Evolutionary conservation across 2,329 filamentous ascomycete genomes (phyloP), one percentile per base, ranked within the genome.

Genomic region (Colletotrichum liriopes): DNA sequence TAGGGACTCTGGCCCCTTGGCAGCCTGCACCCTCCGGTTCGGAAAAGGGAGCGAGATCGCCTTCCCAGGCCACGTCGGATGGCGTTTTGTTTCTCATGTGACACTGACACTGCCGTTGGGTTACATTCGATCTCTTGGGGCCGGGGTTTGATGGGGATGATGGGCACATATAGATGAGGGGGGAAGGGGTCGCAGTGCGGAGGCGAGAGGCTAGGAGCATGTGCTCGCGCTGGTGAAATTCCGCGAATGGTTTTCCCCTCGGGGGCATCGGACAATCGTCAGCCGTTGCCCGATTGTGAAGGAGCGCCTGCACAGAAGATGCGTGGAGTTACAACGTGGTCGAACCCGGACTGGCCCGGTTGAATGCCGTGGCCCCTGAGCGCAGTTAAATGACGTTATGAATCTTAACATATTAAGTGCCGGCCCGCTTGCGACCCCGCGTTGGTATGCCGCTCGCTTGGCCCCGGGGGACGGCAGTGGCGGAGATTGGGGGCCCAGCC

Each of bases 51-150:
- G 32, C 47, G 41, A 52, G 56, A 72, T 64, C 52, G 52, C 35
- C 65, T 35, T 23, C 29, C 18, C 45, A 41, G 67, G 47, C 18
- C 14, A 37, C 18, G 49, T 45, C 26, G 29, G 29, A 32, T 5
- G 29, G 29, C 29, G 29, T 32, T 32, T 32, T 43, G n/a, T 52
- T 23, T 67, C 64, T 41, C 65, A 45, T 54, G 68, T 71, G 64
- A 56, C 56, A 47, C 43, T 43, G 49, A 26, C 59, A 16, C 29
- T 49, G 59, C 43, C 59, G 35, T 58, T 26, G 59, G 65, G 69
- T 72, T 69, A 8, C 69, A 69, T 64, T 59, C 14, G 54, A 72
- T 64, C 65, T 64, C 65, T 69, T 72, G 69, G 58, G 52, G 49
- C 61, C 60, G 65, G 64, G 58, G 58, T 37, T 56, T 2, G 45